These are phyloP conservation scores for Solanum tacnaense DNA, from an alignment of 257 asterid genomes.

Conservation along the genomic window DNA sequence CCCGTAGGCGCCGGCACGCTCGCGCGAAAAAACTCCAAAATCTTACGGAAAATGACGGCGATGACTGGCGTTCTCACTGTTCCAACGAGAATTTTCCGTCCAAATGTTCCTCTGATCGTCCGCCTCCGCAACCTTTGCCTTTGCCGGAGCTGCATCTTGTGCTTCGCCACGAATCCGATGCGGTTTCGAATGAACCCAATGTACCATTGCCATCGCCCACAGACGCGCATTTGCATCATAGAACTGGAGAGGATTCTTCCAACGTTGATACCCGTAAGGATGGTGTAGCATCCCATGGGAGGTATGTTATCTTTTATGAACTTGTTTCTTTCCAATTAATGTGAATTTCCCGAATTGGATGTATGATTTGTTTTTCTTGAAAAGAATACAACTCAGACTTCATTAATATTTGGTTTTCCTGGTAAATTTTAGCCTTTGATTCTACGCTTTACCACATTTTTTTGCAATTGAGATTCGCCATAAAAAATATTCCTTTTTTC, in stretches of 20 bases:
- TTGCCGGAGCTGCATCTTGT: slow-evolving; percentile 46
- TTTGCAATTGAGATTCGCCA: neutral
- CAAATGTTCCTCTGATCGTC: slow-evolving; percentile 5
- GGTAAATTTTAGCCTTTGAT: neutral
- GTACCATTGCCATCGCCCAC: slow-evolving; percentile 59
- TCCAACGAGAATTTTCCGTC: slow-evolving; percentile 3
- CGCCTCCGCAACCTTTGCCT: slow-evolving; percentile 64
- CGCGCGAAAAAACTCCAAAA: slow-evolving; percentile 29
- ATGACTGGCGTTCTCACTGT: slow-evolving; percentile 20
- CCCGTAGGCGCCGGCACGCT: slow-evolving; percentile 16
- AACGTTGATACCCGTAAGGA: slow-evolving; percentile 8
- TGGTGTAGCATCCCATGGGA: slow-evolving; percentile 6
- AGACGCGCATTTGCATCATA: slow-evolving; percentile 1
- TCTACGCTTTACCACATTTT: neutral
- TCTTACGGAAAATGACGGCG: slow-evolving; percentile 21
- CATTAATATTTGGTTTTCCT: neutral
- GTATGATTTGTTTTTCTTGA: neutral
- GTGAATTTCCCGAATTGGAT: neutral
- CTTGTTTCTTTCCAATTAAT: neutral
- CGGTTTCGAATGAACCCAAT: slow-evolving; percentile 11
- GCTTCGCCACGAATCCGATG: slow-evolving; percentile 29
- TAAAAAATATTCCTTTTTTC: neutral
- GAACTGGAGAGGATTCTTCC: slow-evolving; percentile 2
- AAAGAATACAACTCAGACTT: neutral
- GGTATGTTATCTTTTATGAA: neutral